These are phyloP conservation scores for Bothriochloa decipiens DNA, from an alignment of 176 grass and related monocot species.

Conservation along the genomic window DNA sequence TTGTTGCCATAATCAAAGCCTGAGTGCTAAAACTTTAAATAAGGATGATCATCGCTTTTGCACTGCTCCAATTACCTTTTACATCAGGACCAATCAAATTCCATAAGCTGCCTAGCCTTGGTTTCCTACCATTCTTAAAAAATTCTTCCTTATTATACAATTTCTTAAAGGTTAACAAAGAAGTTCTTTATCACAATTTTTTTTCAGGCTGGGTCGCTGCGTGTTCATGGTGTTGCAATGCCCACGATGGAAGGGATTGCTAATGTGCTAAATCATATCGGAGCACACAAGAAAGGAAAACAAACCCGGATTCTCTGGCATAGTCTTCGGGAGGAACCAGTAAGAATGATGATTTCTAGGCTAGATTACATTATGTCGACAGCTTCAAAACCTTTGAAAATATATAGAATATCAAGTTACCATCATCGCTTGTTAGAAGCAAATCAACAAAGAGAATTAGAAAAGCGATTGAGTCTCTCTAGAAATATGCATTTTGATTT, in stretches of 20 bases:
- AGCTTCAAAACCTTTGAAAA: slow-evolving; percentile 7
- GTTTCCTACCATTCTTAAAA: slow-evolving; percentile 17
- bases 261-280: slow-evolving; percentile 95
- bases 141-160: neutral
- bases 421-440: neutral
- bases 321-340: slow-evolving; percentile 96
- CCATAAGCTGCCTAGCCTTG: neutral
- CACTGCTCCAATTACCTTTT: slow-evolving; percentile 36
- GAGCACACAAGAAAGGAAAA: slow-evolving; percentile 76
- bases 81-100: neutral
- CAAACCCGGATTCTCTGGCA: slow-evolving; percentile 85
- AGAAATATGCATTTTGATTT: slow-evolving; percentile 31
- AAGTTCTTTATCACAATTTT: neutral
- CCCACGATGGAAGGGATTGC: slow-evolving; percentile 88
- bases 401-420: slow-evolving; percentile 12
- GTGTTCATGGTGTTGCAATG: slow-evolving; percentile 99
- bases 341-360: slow-evolving; percentile 44
- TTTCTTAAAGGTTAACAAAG: slow-evolving; percentile 18
- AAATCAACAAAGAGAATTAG: slow-evolving; percentile 12
- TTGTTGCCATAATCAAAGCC: neutral
- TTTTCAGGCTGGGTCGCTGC: slow-evolving; percentile 80
- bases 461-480: neutral
- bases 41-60: neutral
- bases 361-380: slow-evolving; percentile 5
- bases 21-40: neutral